Evolutionary conservation across 2,329 filamentous ascomycete genomes (phyloP).

Genomic region (Pseudogymnoascus sp.): DNA sequence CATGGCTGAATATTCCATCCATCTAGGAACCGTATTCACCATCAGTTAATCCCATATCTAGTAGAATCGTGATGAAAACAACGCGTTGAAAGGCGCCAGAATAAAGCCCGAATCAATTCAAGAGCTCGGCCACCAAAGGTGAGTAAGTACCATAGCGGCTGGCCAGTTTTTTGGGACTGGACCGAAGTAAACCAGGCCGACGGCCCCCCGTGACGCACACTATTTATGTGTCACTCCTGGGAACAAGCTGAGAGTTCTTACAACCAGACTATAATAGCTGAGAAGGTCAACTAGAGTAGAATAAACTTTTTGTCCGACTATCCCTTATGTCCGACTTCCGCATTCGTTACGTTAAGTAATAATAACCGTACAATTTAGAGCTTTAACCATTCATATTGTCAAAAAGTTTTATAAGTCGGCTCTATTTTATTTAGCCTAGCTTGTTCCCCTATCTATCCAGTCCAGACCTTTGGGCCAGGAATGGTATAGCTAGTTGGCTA

Average conservation of each 20-base stretch:
- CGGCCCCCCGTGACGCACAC: too few relatives aligned
- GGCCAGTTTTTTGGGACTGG: too few relatives aligned
- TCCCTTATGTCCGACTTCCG: too few relatives aligned
- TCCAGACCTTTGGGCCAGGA: slow-evolving; percentile 23
- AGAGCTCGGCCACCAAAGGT: slow-evolving; percentile 48
- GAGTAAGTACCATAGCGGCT: too few relatives aligned
- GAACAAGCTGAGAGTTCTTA: too few relatives aligned
- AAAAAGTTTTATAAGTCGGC: not conserved
- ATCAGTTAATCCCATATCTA: slow-evolving; percentile 37
- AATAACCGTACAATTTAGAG: not conserved
- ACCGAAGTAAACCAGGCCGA: too few relatives aligned
- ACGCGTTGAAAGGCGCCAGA: slow-evolving; percentile 46
- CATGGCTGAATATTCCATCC: slow-evolving; percentile 31
- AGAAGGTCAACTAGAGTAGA: too few relatives aligned
- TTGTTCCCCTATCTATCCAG: not conserved
- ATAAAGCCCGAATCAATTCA: slow-evolving; percentile 36
- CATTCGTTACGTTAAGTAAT: too few relatives aligned
- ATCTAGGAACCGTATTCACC: slow-evolving; percentile 29
- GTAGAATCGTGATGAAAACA: slow-evolving; percentile 43
- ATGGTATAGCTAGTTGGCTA: slow-evolving; percentile 23
- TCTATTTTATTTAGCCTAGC: not conserved
- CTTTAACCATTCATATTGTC: not conserved
- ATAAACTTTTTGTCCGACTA: too few relatives aligned
- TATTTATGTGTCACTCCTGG: too few relatives aligned
- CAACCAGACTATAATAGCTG: too few relatives aligned